Base-by-base conservation (phyloP, 2,329 filamentous ascomycete species). In the Cytospora piceicola region DNA sequence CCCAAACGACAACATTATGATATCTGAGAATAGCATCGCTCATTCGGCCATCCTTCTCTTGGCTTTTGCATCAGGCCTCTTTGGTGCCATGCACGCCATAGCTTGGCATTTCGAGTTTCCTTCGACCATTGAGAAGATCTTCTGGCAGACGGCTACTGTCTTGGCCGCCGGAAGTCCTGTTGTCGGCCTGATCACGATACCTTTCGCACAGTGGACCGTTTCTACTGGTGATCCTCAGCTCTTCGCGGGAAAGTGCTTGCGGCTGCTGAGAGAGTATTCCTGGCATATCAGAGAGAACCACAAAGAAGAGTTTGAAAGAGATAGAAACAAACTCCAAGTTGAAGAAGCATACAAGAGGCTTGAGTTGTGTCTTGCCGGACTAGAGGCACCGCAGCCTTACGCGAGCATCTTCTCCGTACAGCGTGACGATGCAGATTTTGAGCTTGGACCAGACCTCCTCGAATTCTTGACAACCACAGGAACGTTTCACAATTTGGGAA, bases 91-190 rank as follows among this genome's bases (percentile, higher is more conserved):
- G n/a, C 63, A 65, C 22, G 20, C 29, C 30, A 51, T 56, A 20
- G 57, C 54, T 4, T 65, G 63, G 63, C 32, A 61, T 32, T 60
- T 65, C 20, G 42, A 55, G 14, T 65, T 65, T 51, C 63, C 49
- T 3, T 53, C 56, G 39, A 39, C 9, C 9, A 32, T 30, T 5
- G 63, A 65, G 30, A 36, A 29, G 30, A 34, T 20, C 3, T 29
- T 60, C 30, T 64, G 62, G 62, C 36, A 51, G 17, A 29, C 42
- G 8, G 42, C 42, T 46, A 46, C 42, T 46, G 20, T 22, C n/a
- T 3, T 46, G 20, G 42, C 42, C 20, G 42, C 9, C 42, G 20
- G 5, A 46, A 46, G 42, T n/a, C 42, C 42, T 6, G 42, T 46
- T 46, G 20, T 46, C 22, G 42, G 17, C 6, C 42, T 46, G 17